Evolutionary conservation across 441 rosid genomes (phyloP), one percentile per base, ranked within the genome.

Genomic region (Metrosideros polymorpha): DNA sequence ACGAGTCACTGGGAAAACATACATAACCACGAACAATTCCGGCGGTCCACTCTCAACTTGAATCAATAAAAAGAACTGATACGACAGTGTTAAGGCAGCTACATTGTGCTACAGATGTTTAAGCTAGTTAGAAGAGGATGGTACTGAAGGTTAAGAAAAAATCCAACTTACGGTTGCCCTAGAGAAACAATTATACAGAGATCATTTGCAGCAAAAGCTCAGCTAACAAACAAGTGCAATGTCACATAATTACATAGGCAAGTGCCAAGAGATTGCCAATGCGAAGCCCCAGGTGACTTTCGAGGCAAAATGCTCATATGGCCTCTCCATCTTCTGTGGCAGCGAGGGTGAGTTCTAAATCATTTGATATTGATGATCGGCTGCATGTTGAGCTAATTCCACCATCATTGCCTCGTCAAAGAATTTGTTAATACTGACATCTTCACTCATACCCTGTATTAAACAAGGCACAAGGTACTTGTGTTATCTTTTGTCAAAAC

Each of bases 321-420:
- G 0, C n/a, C 79, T 22, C 79, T 22, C 79, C 79, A 39, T 71
- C 79, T 71, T 71, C 47, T 71, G 79, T 71, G 79, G 49, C 79
- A 71, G 79, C 0, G 5, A 71, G 8, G 49, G 15, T 56, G 17
- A 56, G 47, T 0, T 39, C 52, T 83, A 88, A 17, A 93, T 91
- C 94, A 95, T 95, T 84, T 94, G 95, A 84, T 86, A 94, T 90
- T 94, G 95, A 88, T 92, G 91, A 88, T 94, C 95, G 7, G 96
- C 98, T 4, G 99, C 95, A 89, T 97, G 99, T 92, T 95, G 99
- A 59, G 99, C 99, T 79, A 97, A 93, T 92, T 97, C 99, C 82
- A 92, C 96, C 95, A 97, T 92, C 99, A 96, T 97, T 17, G 98
- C 99, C 90, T 97, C 99, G 9, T 97, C 99, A 9, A 97, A 97